Evolutionary conservation across 2,329 filamentous ascomycete species (phyloP).

Genomic region (Fusarium proliferatum): DNA sequence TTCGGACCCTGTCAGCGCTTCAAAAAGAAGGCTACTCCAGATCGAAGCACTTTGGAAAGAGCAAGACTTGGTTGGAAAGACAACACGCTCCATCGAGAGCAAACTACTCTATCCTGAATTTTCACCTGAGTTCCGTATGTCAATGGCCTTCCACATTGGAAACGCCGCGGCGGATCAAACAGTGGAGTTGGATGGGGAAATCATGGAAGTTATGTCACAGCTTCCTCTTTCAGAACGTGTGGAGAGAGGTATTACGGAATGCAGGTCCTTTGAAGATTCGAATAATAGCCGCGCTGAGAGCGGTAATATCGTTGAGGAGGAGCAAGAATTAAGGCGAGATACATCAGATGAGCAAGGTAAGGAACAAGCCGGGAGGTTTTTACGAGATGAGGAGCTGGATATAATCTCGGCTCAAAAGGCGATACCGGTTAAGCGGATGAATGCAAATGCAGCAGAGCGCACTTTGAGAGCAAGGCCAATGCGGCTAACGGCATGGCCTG

Average conservation of each 20-base stretch:
- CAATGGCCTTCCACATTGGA: slow-evolving; percentile 47
- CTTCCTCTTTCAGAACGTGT: slow-evolving; percentile 6
- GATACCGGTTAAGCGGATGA: slow-evolving; percentile 19
- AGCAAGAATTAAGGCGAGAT: not conserved
- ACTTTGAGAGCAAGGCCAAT: slow-evolving; percentile 16
- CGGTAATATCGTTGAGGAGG: not conserved
- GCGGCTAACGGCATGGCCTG: slow-evolving; percentile 34
- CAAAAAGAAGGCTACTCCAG: slow-evolving; percentile 47
- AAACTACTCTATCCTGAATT: slow-evolving; percentile 50
- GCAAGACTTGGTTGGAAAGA: slow-evolving; percentile 44
- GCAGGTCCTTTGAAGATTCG: slow-evolving; percentile 16
- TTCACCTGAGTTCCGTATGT: slow-evolving; percentile 42
- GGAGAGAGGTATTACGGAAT: slow-evolving; percentile 15
- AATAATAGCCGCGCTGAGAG: not conserved
- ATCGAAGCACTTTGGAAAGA: slow-evolving; percentile 52
- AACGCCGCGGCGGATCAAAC: slow-evolving; percentile 35
- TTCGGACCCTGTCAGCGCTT: not conserved
- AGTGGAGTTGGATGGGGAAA: slow-evolving; percentile 39
- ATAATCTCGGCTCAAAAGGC: not conserved
- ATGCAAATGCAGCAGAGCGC: slow-evolving; percentile 1
- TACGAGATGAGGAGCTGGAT: slow-evolving; percentile 3
- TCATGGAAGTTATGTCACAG: slow-evolving; percentile 17
- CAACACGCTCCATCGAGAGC: slow-evolving; percentile 49
- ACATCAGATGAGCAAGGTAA: not conserved
- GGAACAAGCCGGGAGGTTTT: not conserved